Conservation (phyloP, 768 basidiomycete genomes). For the Russula dissimulans region DNA sequence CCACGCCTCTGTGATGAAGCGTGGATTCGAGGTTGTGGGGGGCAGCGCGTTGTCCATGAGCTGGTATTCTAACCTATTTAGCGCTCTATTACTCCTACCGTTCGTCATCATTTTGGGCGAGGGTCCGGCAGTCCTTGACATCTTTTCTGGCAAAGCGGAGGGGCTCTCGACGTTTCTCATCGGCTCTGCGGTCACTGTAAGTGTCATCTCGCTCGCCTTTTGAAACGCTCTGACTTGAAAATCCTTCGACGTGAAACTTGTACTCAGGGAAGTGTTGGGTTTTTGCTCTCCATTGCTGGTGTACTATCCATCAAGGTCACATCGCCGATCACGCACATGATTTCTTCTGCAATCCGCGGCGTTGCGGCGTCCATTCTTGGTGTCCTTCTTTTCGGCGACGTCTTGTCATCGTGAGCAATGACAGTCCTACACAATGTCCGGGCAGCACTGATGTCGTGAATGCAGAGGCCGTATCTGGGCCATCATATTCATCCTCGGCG, state of each 20-base stretch:
- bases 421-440: background rate
- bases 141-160: constrained; percentile 42
- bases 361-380: constrained; percentile 85
- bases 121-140: constrained; percentile 46
- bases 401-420: constrained; percentile 59
- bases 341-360: constrained; percentile 90
- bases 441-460: background rate
- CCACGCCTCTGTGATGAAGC: constrained; percentile 93
- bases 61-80: constrained; percentile 88
- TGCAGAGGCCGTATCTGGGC: constrained; percentile 71
- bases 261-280: constrained; percentile 71
- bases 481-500: constrained; percentile 70
- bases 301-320: constrained; percentile 94
- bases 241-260: background rate
- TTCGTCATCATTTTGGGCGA: constrained; percentile 72
- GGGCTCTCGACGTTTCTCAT: constrained; percentile 58
- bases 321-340: constrained; percentile 96
- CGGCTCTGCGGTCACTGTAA: constrained; percentile 72
- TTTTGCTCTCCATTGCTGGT: constrained; percentile 91
- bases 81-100: constrained; percentile 63
- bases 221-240: background rate
- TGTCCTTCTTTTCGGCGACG: constrained; percentile 70
- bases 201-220: constrained; percentile 19
- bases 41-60: constrained; percentile 79
- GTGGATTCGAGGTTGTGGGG: constrained; percentile 66